These are phyloP conservation scores for Plectosphaerella cucumerina DNA, from an alignment of 2,329 filamentous ascomycete species.

Conservation along the genomic window DNA sequence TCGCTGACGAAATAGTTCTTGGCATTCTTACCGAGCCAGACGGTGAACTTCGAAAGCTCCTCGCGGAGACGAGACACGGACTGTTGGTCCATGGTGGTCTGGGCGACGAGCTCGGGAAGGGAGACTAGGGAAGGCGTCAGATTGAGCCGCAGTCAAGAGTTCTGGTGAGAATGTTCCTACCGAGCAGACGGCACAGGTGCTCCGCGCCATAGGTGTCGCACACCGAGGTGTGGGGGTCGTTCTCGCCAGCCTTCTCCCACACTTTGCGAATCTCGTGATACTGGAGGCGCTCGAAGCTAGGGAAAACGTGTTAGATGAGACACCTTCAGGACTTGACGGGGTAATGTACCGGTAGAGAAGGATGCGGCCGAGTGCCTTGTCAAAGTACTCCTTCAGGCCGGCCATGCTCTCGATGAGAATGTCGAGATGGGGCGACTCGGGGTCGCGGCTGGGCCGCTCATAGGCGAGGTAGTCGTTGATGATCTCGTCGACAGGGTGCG, in stretches of 20 bases:
- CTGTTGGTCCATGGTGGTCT: slow-evolving; percentile 96
- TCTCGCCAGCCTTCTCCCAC: slow-evolving; percentile 59
- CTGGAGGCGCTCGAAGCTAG: slow-evolving; percentile 83
- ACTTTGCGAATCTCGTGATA: slow-evolving; percentile 73
- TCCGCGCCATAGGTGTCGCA: slow-evolving; percentile 89
- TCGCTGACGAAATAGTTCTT: slow-evolving; percentile 72
- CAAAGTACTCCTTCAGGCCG: slow-evolving; percentile 90
- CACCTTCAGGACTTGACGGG: too few relatives aligned
- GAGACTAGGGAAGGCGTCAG: slow-evolving; percentile 53
- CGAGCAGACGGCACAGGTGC: slow-evolving; percentile 82
- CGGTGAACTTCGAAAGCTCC: slow-evolving; percentile 80
- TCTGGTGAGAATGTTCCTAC: slow-evolving; percentile 46
- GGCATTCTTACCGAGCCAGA: slow-evolving; percentile 77
- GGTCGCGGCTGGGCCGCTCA: slow-evolving; percentile 62
- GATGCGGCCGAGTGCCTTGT: slow-evolving; percentile 81
- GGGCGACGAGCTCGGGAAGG: slow-evolving; percentile 87
- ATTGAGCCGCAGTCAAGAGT: too few relatives aligned
- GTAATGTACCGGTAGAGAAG: slow-evolving; percentile 67
- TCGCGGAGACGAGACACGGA: slow-evolving; percentile 84
- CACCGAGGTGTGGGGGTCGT: slow-evolving; percentile 65
- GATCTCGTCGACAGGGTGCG: slow-evolving; percentile 70
- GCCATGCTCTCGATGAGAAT: slow-evolving; percentile 86
- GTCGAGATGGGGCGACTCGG: slow-evolving; percentile 69
- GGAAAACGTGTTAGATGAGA: slow-evolving; percentile 11
- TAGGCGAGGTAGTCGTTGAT: slow-evolving; percentile 74